Percentiles rank a stretch among this genome's conserved stretches.
Evolutionary conservation across 768 basidiomycete species (phyloP).

Genomic region (Suillus hirtellus): DNA sequence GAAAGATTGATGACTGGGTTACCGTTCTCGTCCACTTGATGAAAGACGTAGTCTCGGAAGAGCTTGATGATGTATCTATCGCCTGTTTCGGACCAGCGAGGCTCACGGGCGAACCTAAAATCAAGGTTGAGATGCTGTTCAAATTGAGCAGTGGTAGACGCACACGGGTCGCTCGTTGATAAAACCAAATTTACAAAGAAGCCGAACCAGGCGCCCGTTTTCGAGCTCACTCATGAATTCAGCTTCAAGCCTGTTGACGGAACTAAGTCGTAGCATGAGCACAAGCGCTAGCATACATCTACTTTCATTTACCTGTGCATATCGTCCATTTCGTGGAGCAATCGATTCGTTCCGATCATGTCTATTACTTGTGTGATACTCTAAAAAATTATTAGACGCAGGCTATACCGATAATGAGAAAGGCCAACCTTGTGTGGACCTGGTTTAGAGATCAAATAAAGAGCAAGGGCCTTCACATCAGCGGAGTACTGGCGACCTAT

Average conservation of each 20-base stretch:
- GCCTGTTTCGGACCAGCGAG: conserved; percentile 97
- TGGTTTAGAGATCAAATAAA: conserved; percentile 78
- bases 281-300: background rate
- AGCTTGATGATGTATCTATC: conserved; percentile 98
- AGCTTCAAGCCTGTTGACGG: conserved; percentile 77
- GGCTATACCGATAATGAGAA: conserved; percentile 3
- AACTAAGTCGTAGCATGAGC: conserved; percentile 43
- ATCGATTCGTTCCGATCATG: conserved; percentile 68
- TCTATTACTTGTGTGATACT: conserved; percentile 79
- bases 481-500: conserved; percentile 73
- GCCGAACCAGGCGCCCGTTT: conserved; percentile 86
- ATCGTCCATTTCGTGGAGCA: conserved; percentile 78
- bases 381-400: conserved; percentile 36
- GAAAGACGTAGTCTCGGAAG: conserved; percentile 97
- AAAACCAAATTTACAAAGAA: conserved; percentile 94
- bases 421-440: conserved; percentile 58
- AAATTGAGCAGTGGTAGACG: conserved; percentile 30
- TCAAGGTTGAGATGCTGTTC: conserved; percentile 7
- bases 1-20: conserved; percentile 87
- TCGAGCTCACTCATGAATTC: conserved; percentile 89
- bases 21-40: conserved; percentile 90
- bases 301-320: conserved; percentile 61
- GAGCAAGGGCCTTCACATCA: conserved; percentile 78
- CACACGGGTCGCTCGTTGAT: conserved; percentile 99
- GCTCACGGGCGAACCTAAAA: conserved; percentile 91